phyloP scores from a whole-genome alignment of 306 rosid genomes.

The Cicer yamashitae region DNA sequence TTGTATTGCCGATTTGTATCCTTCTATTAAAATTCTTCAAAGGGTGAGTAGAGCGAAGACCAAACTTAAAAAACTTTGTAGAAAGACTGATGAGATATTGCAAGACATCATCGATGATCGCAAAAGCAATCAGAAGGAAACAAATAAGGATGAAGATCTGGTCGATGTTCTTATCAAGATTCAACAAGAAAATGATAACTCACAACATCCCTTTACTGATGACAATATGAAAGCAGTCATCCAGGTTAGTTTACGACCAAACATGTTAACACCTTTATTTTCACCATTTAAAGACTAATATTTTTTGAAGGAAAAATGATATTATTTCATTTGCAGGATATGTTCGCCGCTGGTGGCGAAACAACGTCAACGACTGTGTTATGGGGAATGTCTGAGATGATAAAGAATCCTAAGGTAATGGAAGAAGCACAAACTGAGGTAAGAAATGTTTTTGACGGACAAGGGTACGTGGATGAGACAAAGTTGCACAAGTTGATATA shows the following conservation, averaged over 20 bases:
- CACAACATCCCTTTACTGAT: neutral
- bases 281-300: too few relatives aligned
- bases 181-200: conserved; percentile 22
- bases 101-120: conserved; percentile 36
- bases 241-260: conserved; percentile 34
- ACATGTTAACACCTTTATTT: too few relatives aligned
- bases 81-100: conserved; percentile 24
- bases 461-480: conserved; percentile 32
- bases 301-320: neutral
- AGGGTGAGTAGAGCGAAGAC: neutral
- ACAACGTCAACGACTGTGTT: conserved; percentile 39
- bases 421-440: conserved; percentile 49
- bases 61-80: conserved; percentile 19
- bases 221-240: conserved; percentile 41
- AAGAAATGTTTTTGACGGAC: conserved; percentile 38
- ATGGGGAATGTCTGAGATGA: conserved; percentile 56
- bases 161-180: conserved; percentile 45
- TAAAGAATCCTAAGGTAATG: conserved; percentile 52
- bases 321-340: conserved; percentile 44
- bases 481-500: conserved; percentile 33
- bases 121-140: neutral
- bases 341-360: conserved; percentile 48
- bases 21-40: too few relatives aligned
- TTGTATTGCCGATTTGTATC: too few relatives aligned
- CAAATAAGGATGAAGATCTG: conserved; percentile 30